Evolutionary conservation across 73 alveolate species (phyloP).

Genomic region (Paraurostyla sp.): DNA sequence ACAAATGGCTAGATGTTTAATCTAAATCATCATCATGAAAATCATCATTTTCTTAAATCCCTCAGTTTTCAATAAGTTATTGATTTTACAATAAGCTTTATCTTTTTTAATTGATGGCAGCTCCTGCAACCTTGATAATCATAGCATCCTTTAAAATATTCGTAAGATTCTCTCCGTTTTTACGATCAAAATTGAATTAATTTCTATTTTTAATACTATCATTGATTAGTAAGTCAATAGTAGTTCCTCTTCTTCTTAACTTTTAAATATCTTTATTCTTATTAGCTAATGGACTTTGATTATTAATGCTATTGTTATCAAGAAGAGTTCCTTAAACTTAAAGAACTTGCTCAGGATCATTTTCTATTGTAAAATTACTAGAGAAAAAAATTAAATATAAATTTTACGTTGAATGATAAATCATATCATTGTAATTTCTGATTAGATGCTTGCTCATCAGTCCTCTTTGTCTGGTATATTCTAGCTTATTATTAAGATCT

Average conservation of each 20-base stretch:
- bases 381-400: background rate
- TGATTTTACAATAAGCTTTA: background rate
- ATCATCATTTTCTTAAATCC: background rate
- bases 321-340: background rate
- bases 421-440: slow-evolving; percentile 48
- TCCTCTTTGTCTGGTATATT: background rate
- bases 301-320: background rate
- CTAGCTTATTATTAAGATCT: background rate
- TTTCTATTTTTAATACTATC: background rate
- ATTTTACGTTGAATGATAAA: slow-evolving; percentile 17
- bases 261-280: slow-evolving; percentile 6
- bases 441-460: slow-evolving; percentile 13
- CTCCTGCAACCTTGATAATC: background rate
- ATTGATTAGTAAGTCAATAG: background rate
- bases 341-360: background rate
- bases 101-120: background rate
- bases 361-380: background rate
- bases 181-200: background rate
- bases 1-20: slow-evolving; percentile 10
- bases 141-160: slow-evolving; percentile 27
- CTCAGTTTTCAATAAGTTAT: background rate
- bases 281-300: slow-evolving; percentile 10
- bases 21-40: background rate
- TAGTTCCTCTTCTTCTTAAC: background rate
- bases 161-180: background rate